Base-by-base conservation (phyloP, 192 early-diverging fungal species). In the Coemansia sp. region DNA sequence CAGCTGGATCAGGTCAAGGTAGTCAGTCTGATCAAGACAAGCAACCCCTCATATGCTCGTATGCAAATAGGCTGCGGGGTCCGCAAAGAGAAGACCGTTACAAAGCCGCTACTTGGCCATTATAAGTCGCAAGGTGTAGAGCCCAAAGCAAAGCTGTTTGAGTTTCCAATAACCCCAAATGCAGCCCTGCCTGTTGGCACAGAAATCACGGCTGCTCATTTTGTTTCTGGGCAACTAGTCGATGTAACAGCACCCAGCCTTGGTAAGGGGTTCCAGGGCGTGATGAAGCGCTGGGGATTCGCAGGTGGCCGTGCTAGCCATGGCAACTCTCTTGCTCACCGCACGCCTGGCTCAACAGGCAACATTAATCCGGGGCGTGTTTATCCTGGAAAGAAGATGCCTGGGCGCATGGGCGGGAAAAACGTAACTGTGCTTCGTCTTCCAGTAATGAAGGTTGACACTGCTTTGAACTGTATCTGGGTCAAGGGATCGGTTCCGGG, bases 351-450 rank as follows among this genome's bases (percentile, higher is more conserved):
- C 74, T 95, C 95, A 19, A 96, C 92, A 9, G 97, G 97, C 76
- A 87, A 91, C 72, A 84, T 87, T 75, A 85, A 88, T 69, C 97
- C 97, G 47, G 93, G 94, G 21, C 90, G 88, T 57, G 94, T 97
- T 49, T 96, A 92, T 73, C 93, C 93, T 67, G 97, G 97, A 18
- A 99, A 95, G 85, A 99, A 99, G 71, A 99, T 99, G 97, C 89
- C 95, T 18, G 97, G 97, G 52, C 89, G 92, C 23, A 93, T 99
- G 90, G 97, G 97, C 61, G 92, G 91, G 59, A 89, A 93, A 53
- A 90, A 79, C 67, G 75, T 85, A 1, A 96, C 95, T 4, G 88
- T 89, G 26, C 91, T 93, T 67, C 93, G 87, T 64, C 77, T 96
- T 12, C 86, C 93, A 65, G 92, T 97, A 37, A 74, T 93, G 69